Base-by-base conservation (phyloP, 331 rosid genomes). In the Cydonia oblonga region DNA sequence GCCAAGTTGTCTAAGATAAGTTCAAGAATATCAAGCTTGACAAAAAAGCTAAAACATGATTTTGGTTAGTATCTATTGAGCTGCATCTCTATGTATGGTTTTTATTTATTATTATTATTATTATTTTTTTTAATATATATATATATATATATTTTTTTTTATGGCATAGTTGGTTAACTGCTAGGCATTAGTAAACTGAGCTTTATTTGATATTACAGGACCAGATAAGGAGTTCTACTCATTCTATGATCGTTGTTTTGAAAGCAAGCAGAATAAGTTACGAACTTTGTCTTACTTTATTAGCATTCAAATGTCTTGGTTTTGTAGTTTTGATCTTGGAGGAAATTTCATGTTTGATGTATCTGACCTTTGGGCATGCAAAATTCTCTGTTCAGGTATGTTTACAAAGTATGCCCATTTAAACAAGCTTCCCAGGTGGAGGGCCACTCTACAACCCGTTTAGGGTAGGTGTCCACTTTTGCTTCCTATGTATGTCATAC, bases 401-500 rank as follows among this genome's bases (percentile, higher is more conserved):
- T 86, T 68, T 95, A 95, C 89, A 95, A 88, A 79, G 92, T 95
- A 76, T 95, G 99, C 86, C 96, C 99, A 30, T 95, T 79, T 76
- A 91, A 95, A 72, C 89, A 90, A 78, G 99, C 99, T 81, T 84
- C 97, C 68, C 99, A 95, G 84, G 88, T 75, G 69, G 99, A 95
- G 83, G 90, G 96, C 30, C 81, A 91, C 88, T 74, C 89, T 32
- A 85, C 89, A 74, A 95, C 99, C 58, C 86, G 92, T 60, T 82
- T 95, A 89, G 99, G 99, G 99, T 95, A 89, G 66, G 90, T 49
- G 38, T 81, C 81, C 54, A 2, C 57, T 18, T 25, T 25, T 57
- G 46, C 72, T 70, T 70, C 32, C 54, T 19, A 56, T 29, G 11
- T 57, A 22, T 61, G 15, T 54, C 6, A 20, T 49, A 49, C 11